Conservation (phyloP, 148 eudicot species). For the Spergularia marina region DNA sequence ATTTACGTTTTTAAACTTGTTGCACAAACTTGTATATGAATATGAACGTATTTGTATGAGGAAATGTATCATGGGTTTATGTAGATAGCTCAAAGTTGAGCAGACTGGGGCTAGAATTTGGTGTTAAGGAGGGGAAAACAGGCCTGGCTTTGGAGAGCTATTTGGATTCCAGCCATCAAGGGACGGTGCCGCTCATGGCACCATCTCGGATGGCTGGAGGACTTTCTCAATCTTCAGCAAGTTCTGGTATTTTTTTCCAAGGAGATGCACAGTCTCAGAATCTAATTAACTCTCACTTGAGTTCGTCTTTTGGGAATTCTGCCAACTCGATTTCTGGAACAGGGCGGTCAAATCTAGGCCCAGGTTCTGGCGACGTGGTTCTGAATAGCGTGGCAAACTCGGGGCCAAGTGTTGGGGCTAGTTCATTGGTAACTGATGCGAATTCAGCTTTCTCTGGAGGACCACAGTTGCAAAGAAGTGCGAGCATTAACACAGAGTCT, state of each 20-base stretch:
- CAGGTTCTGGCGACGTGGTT: constrained; percentile 62
- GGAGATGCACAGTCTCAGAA: constrained; percentile 71
- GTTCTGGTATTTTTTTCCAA: constrained; percentile 85
- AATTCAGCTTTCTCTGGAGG: constrained; percentile 88
- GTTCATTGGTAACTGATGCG: constrained; percentile 88
- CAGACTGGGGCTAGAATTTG: constrained; percentile 18
- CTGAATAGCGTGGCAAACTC: constrained; percentile 69
- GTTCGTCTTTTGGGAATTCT: constrained; percentile 74
- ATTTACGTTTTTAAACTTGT: constrained; percentile 2
- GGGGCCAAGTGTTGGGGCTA: constrained; percentile 82
- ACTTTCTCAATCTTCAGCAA: constrained; percentile 70
- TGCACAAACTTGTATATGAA: constrained; percentile 14
- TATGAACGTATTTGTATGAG: constrained; percentile 20
- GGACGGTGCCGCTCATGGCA: constrained; percentile 57
- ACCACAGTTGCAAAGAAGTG: constrained; percentile 82
- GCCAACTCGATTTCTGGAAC: constrained; percentile 55
- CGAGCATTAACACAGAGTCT: constrained; percentile 80
- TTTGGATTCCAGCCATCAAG: constrained; percentile 58
- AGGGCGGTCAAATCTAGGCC: constrained; percentile 50
- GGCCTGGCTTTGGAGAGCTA: constrained; percentile 57
- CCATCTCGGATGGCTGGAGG: constrained; percentile 81
- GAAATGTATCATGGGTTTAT: constrained; percentile 27
- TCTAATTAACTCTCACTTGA: constrained; percentile 64
- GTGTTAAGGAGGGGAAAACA: constrained; percentile 25
- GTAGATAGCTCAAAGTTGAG: constrained; percentile 28